Conservation (phyloP, 352 stramenopile species). For the Thraustotheca clavata region DNA sequence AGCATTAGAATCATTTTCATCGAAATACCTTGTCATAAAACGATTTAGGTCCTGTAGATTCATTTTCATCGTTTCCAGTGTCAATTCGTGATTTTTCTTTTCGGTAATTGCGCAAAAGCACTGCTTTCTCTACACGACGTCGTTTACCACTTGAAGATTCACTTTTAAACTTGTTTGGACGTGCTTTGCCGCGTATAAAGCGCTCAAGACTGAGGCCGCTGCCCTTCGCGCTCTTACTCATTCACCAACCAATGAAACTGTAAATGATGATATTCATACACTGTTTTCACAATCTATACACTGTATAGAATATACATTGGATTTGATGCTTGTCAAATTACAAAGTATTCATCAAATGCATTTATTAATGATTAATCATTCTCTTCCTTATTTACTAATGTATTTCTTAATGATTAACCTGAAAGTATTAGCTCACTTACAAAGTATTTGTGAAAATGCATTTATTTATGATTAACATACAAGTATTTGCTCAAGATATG, state of each 20-base stretch:
- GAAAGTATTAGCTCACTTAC: no score
- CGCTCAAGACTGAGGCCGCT: constrained; percentile 79
- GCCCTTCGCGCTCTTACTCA: constrained; percentile 21
- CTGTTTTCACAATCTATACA: no score
- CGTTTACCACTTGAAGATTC: constrained; percentile 73
- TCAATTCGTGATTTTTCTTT: constrained; percentile 60
- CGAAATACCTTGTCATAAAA: constrained; percentile 72
- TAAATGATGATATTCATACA: constrained; percentile 3
- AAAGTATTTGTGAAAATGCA: no score
- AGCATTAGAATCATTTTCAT: background rate
- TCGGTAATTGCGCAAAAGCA: constrained; percentile 64
- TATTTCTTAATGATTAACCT: no score
- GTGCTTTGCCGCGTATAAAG: constrained; percentile 80
- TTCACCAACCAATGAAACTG: background rate
- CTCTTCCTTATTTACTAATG: no score
- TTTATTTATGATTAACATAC: no score
- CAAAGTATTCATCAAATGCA: no score
- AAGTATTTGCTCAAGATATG: no score
- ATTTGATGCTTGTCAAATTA: no score
- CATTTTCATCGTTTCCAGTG: constrained; percentile 9
- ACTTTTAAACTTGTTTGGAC: constrained; percentile 63
- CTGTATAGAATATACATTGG: no score
- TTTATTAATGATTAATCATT: no score
- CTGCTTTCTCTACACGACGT: constrained; percentile 68
- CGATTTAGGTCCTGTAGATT: constrained; percentile 28